Conservation (phyloP, 1,139 yeast species). For the Candida sojae region DNA sequence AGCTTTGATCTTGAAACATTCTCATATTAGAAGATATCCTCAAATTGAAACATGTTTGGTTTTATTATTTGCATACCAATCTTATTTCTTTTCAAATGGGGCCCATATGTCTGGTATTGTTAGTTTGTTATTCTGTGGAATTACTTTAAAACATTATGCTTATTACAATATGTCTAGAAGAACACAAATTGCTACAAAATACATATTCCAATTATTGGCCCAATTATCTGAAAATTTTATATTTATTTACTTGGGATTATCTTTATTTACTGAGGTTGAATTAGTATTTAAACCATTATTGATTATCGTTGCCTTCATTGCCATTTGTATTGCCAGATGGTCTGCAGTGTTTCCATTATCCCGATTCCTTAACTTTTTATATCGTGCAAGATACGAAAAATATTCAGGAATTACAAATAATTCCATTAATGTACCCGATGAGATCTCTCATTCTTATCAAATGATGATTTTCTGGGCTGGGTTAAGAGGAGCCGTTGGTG, state of each 20-base stretch:
- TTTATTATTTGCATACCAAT: constrained; percentile 87
- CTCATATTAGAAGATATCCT: constrained; percentile 90
- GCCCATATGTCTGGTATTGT: constrained; percentile 99
- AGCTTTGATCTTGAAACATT: constrained; percentile 87
- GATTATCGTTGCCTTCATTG: constrained; percentile 84
- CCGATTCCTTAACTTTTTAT: constrained; percentile 76
- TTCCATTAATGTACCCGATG: constrained; percentile 60
- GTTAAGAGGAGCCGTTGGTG: constrained; percentile 98
- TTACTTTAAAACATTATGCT: constrained; percentile 95
- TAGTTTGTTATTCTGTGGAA: constrained; percentile 91
- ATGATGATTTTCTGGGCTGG: constrained; percentile 99
- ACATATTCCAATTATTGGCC: constrained; percentile 89
- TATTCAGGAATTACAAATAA: constrained; percentile 30
- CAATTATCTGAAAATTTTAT: constrained; percentile 96
- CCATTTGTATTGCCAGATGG: constrained; percentile 96
- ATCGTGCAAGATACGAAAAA: constrained; percentile 54
- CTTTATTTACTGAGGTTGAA: constrained; percentile 93
- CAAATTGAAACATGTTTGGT: constrained; percentile 95
- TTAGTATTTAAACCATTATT: constrained; percentile 90
- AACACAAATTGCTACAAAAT: constrained; percentile 94
- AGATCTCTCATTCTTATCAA: constrained; percentile 92
- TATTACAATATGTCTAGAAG: constrained; percentile 96
- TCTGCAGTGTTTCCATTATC: constrained; percentile 96
- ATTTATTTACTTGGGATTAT: constrained; percentile 90
- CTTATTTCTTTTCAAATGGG: constrained; percentile 96